Percentiles rank a stretch among this genome's conserved stretches.
These are phyloP conservation scores for Fistulifera solaris DNA, from an alignment of 108 stramenopile genomes.

Conservation along the genomic window DNA sequence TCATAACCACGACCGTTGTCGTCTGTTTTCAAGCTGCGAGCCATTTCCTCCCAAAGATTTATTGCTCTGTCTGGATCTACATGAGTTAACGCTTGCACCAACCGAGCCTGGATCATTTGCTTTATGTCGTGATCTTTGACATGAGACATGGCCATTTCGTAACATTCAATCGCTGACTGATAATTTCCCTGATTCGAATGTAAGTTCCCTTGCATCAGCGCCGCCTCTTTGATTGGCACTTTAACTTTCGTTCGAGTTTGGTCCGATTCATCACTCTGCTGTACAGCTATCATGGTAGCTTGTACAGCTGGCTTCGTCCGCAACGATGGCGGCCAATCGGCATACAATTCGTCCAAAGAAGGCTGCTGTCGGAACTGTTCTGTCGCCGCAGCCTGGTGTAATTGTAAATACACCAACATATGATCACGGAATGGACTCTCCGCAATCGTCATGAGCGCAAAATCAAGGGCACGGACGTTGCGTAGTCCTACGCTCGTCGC, in stretches of 20 bases:
- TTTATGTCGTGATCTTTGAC: not conserved
- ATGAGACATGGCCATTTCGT: constrained; percentile 12
- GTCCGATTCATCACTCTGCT: not conserved
- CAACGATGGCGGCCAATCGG: too few species aligned
- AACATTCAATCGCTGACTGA: constrained; percentile 43
- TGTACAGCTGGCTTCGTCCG: too few species aligned
- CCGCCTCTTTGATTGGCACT: not conserved
- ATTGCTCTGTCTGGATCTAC: constrained; percentile 31
- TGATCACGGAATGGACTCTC: constrained; percentile 7
- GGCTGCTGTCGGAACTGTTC: not conserved
- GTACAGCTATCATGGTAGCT: not conserved
- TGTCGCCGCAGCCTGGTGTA: not conserved
- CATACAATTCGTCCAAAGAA: too few species aligned
- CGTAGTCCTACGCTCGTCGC: constrained; percentile 3
- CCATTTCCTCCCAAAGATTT: constrained; percentile 6
- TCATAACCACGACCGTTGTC: constrained; percentile 57
- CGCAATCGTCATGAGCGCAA: constrained; percentile 21
- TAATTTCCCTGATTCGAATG: constrained; percentile 39
- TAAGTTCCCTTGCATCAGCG: not conserved
- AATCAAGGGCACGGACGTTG: not conserved
- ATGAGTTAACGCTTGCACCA: constrained; percentile 52
- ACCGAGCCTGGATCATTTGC: constrained; percentile 11
- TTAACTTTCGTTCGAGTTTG: not conserved
- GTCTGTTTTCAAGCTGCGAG: constrained; percentile 6
- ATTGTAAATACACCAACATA: constrained; percentile 2